Percentiles rank a stretch among this genome's conserved stretches.
Evolutionary conservation across 768 basidiomycete genomes (phyloP).

Genomic region (Suillus subaureus): DNA sequence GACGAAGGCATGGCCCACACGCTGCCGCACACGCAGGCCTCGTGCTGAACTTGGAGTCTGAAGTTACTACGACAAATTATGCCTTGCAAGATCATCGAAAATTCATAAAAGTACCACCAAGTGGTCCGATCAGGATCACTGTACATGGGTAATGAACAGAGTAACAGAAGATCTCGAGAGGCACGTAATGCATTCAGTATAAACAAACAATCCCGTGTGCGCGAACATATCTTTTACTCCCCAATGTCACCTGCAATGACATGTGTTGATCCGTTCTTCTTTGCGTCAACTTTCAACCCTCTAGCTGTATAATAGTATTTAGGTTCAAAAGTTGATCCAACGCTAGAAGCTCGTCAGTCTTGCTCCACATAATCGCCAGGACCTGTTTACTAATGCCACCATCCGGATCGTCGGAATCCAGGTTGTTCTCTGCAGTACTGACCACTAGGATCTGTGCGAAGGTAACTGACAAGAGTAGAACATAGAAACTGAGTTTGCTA

Average conservation of each 20-base stretch:
- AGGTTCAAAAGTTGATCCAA: not conserved
- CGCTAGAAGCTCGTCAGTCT: not conserved
- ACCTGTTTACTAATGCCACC: not conserved
- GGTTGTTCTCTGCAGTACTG: not conserved
- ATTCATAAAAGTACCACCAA: not conserved
- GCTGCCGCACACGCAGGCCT: conserved; percentile 2
- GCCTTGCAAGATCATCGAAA: not conserved
- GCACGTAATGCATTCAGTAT: not conserved
- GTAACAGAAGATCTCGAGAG: not conserved
- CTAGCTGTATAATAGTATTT: not conserved
- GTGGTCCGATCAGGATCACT: not conserved
- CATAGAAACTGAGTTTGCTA: not conserved
- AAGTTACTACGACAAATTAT: not conserved
- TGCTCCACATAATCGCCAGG: not conserved
- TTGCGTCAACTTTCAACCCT: not conserved
- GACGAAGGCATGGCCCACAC: not conserved
- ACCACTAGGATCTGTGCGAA: not conserved
- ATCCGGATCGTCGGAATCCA: not conserved
- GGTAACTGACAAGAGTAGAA: not conserved
- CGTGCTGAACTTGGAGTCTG: not conserved
- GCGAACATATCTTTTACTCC: not conserved
- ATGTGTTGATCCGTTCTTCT: not conserved
- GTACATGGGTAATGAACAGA: not conserved
- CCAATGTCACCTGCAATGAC: not conserved
- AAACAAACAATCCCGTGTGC: not conserved